These are phyloP conservation scores for Epichloe uncinata DNA, from an alignment of 2,329 filamentous ascomycete genomes.

Conservation along the genomic window DNA sequence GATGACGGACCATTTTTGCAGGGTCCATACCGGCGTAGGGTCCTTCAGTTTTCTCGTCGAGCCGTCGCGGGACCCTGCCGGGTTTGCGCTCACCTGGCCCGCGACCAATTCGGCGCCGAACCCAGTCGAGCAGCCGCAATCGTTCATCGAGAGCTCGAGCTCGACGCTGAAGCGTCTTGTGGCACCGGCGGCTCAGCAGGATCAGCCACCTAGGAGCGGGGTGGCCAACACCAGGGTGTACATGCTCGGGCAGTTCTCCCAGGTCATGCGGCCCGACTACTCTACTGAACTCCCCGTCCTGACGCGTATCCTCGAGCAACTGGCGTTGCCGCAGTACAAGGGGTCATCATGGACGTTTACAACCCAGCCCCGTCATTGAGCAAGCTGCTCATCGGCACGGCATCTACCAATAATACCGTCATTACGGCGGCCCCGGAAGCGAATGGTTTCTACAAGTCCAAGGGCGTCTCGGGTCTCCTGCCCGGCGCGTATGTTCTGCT, in stretches of 20 bases:
- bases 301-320: slow-evolving; percentile 55
- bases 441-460: slow-evolving; percentile 87
- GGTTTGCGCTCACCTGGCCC: slow-evolving; percentile 61
- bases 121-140: slow-evolving; percentile 55
- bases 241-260: slow-evolving; percentile 76
- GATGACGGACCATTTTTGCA: slow-evolving; percentile 70
- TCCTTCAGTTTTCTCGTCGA: slow-evolving; percentile 70
- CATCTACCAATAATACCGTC: slow-evolving; percentile 59
- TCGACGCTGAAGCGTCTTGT: slow-evolving; percentile 54
- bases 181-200: slow-evolving; percentile 16
- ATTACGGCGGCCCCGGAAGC: slow-evolving; percentile 87
- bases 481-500: slow-evolving; percentile 88
- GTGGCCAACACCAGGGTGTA: slow-evolving; percentile 61
- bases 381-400: slow-evolving; percentile 61
- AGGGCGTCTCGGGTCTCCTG: slow-evolving; percentile 77
- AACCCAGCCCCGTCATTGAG: slow-evolving; percentile 84
- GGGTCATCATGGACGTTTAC: slow-evolving; percentile 88
- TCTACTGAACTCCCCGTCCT: slow-evolving; percentile 85
- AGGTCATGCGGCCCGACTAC: slow-evolving; percentile 62
- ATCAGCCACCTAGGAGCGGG: slow-evolving; percentile 8
- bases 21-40: slow-evolving; percentile 63
- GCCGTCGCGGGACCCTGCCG: slow-evolving; percentile 41
- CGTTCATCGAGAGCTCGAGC: slow-evolving; percentile 59
- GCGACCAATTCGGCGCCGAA: slow-evolving; percentile 57
- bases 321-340: slow-evolving; percentile 49